Evolutionary conservation across 345 rosid species (phyloP).

Genomic region (Salix viminalis): DNA sequence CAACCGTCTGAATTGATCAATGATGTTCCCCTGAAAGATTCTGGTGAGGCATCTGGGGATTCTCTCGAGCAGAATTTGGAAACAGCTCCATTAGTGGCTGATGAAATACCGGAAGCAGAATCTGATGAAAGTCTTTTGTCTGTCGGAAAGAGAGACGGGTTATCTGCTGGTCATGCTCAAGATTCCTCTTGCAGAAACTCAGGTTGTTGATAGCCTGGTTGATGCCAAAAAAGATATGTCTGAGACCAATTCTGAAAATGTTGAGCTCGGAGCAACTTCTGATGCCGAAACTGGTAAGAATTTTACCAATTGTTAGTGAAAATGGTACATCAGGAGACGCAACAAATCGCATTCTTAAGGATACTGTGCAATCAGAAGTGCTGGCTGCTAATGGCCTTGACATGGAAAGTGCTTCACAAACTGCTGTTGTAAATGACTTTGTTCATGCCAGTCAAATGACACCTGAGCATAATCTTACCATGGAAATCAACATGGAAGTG

Average conservation of each 20-base stretch:
- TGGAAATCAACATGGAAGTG: conserved; percentile 22
- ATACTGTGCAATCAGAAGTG: conserved; percentile 18
- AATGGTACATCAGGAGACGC: not conserved
- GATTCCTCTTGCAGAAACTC: conserved; percentile 20
- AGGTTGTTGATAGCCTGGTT: conserved; percentile 22
- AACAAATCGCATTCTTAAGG: not conserved
- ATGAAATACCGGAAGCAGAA: conserved; percentile 23
- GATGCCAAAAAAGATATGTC: conserved; percentile 31
- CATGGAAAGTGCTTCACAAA: conserved; percentile 21
- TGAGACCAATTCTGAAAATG: conserved; percentile 23
- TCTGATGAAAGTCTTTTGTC: conserved; percentile 16
- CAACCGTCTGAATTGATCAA: not conserved
- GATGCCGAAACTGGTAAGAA: conserved; percentile 1
- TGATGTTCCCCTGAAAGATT: conserved; percentile 3
- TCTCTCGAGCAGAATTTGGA: conserved; percentile 2
- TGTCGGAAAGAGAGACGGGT: conserved; percentile 21
- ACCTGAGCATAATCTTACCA: conserved; percentile 18
- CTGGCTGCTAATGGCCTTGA: conserved; percentile 21
- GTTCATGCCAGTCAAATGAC: conserved; percentile 30
- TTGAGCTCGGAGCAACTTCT: conserved; percentile 14
- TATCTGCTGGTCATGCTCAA: conserved; percentile 19
- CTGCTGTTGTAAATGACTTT: conserved; percentile 13
- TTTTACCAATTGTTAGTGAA: not conserved
- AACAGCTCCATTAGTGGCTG: not conserved
- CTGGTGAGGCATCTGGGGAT: not conserved